These are phyloP conservation scores for Aspergillus phoenicis DNA, from an alignment of 2,329 filamentous ascomycete species.

Conservation along the genomic window DNA sequence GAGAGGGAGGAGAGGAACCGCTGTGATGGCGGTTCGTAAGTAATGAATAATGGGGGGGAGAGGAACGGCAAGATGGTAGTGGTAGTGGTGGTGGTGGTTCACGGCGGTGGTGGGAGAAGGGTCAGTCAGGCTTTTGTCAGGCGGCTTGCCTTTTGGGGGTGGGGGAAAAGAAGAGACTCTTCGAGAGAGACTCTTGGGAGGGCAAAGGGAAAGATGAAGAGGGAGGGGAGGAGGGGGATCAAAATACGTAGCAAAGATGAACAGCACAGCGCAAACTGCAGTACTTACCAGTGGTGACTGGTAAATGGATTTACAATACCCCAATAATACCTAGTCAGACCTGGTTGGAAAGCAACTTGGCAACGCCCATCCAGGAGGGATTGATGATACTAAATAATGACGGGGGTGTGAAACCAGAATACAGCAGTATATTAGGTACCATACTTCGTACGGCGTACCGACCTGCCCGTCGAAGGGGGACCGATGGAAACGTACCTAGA, in stretches of 20 bases:
- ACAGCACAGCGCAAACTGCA: background rate
- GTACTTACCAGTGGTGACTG: background rate
- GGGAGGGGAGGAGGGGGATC: background rate
- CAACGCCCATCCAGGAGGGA: too few relatives aligned
- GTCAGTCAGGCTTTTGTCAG: constrained; percentile 16
- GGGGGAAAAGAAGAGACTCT: background rate
- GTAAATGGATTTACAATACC: background rate
- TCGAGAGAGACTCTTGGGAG: background rate
- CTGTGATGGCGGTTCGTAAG: constrained; percentile 4
- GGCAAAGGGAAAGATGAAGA: background rate
- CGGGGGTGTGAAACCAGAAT: background rate
- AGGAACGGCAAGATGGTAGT: background rate
- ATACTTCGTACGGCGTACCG: constrained; percentile 1
- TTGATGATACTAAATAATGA: background rate
- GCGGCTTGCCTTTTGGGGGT: constrained; percentile 4
- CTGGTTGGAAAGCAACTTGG: background rate
- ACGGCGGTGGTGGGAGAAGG: constrained; percentile 3
- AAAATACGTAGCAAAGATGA: background rate
- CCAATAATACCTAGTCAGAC: background rate
- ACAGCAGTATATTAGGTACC: background rate
- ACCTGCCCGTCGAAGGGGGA: background rate
- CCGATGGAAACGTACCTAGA: background rate
- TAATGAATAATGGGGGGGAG: constrained; percentile 6
- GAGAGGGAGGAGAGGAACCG: constrained; percentile 10
- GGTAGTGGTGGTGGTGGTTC: background rate